Conservation (phyloP, 164 flowering plant genomes). For the Stephania cephalantha region DNA sequence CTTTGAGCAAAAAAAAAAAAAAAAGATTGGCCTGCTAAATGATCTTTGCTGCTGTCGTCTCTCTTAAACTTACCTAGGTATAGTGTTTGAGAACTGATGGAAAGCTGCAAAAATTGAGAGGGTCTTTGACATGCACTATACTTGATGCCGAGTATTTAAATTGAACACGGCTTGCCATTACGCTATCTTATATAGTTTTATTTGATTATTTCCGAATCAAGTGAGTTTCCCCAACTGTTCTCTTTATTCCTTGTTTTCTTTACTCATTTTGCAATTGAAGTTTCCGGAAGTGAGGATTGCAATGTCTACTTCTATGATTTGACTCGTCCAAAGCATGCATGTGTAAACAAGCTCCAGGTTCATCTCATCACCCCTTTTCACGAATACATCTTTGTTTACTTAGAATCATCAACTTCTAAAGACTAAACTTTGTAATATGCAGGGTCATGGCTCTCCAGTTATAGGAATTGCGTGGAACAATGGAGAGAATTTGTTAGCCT, state of each 20-base stretch:
- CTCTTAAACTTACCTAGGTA: background rate
- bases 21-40: background rate
- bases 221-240: background rate
- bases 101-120: background rate
- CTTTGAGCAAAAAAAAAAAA: too few species aligned
- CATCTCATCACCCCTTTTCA: background rate
- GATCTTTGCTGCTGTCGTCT: background rate
- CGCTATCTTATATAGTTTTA: too few species aligned
- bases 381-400: background rate
- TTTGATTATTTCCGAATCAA: too few species aligned
- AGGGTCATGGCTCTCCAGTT: constrained; percentile 87
- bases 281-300: constrained; percentile 93
- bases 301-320: constrained; percentile 96
- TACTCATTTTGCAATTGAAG: constrained; percentile 32
- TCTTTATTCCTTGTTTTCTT: background rate
- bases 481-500: constrained; percentile 92
- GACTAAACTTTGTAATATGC: constrained; percentile 22
- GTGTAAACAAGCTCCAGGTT: constrained; percentile 98
- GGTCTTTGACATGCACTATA: background rate
- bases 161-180: too few species aligned
- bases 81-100: background rate
- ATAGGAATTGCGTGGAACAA: constrained; percentile 91
- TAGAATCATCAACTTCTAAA: background rate
- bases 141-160: too few species aligned
- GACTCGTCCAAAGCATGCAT: constrained; percentile 82